Evolutionary conservation across 148 eudicot species (phyloP), one percentile per base, ranked within the genome.

Genomic region (Arbutus unedo): DNA sequence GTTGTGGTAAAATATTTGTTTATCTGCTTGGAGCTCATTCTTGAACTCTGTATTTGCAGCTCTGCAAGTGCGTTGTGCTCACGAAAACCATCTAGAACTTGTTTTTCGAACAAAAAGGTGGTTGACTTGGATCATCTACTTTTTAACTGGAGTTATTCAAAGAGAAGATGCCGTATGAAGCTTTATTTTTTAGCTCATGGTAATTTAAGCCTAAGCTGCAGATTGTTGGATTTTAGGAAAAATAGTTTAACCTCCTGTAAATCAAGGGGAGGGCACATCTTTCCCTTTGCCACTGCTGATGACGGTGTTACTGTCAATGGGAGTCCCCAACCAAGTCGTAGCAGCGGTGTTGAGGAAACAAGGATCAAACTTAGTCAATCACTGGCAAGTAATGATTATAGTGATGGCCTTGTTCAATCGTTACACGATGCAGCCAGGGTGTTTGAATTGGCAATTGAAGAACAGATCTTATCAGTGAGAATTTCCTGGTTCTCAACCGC

Each of bases 381-480:
- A 74, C 72, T 94, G 72, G 85, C 88, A 83, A 90, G 74, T 80
- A 91, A 93, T 85, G 95, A 94, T 83, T 90, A 88, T 53, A 90
- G 89, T 83, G 91, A 90, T 76, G 98, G 94, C 45, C 93, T 96
- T 82, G 91, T 96, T 76, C 99, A 93, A 84, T 88, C 93, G 59
- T 86, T 96, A 80, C 92, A 94, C 88, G 99, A 96, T 83, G 92
- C 98, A 44, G 94, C 99, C 44, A 90, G 99, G 88, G 93, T 93
- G 56, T 93, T 93, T 89, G 98, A 96, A 87, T 85, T 94, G 83
- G 92, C 93, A 77, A 90, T 96, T 82, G 94, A 86, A 83, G 91
- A 93, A 85, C 89, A 88, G 74, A 91, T 87, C 72, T 89, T 90
- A 11, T 68, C 79, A 48, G 86, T 87, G 68, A 93, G 90, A 76